A percentile compares a stretch with the other conserved stretches of the same genome.
These are phyloP conservation scores for Salisapilia sapeloensis DNA, from an alignment of 352 stramenopile species.

Conservation along the genomic window DNA sequence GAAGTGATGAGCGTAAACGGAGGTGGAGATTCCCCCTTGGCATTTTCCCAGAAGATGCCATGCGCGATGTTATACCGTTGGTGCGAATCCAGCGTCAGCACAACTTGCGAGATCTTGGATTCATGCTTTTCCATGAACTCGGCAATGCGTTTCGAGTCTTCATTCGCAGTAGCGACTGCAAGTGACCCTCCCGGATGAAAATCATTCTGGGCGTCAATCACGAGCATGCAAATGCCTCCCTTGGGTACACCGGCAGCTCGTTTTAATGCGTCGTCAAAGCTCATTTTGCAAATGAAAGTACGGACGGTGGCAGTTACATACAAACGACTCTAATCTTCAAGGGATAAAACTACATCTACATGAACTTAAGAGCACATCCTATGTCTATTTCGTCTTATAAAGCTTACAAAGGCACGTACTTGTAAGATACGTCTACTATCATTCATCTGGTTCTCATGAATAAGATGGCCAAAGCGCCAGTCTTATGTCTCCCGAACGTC, in stretches of 20 bases:
- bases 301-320: too few relatives aligned
- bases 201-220: conserved; percentile 93
- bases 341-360: background rate
- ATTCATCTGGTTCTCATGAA: too few relatives aligned
- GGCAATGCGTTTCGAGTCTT: conserved; percentile 83
- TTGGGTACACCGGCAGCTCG: conserved; percentile 11
- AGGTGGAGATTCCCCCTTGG: conserved; percentile 33
- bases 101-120: conserved; percentile 55
- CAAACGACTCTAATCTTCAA: too few relatives aligned
- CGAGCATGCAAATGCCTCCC: conserved; percentile 65
- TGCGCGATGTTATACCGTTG: conserved; percentile 93
- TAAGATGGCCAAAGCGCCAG: too few relatives aligned
- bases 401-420: too few relatives aligned
- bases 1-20: conserved; percentile 89
- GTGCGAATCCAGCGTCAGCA: conserved; percentile 95
- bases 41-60: conserved; percentile 84
- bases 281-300: too few relatives aligned
- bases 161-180: conserved; percentile 85
- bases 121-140: conserved; percentile 65
- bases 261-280: conserved; percentile 18
- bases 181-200: conserved; percentile 93
- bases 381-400: too few relatives aligned
- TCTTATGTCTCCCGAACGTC: too few relatives aligned
- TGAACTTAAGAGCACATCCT: background rate
- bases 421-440: too few relatives aligned